A percentile compares a stretch with the other conserved stretches of the same genome.
phyloP scores from a whole-genome alignment of 352 stramenopile species.

The Phytophthora pistaciae region DNA sequence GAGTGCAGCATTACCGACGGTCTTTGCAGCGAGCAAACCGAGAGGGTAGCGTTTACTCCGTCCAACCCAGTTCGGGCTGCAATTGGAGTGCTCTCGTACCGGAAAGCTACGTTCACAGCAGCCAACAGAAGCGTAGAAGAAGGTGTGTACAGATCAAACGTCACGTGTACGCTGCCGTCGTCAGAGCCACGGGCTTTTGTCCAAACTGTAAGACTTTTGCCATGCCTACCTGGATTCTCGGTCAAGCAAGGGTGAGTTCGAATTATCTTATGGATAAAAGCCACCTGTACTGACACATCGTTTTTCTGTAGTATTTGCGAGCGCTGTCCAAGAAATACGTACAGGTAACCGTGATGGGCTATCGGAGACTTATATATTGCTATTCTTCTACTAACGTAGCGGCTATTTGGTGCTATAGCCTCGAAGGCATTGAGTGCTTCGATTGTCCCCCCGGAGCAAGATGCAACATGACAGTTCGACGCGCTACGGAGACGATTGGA shows the following conservation, averaged over 20 bases:
- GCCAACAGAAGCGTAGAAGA: constrained; percentile 29
- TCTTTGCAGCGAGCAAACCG: constrained; percentile 12
- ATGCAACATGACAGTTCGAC: constrained; percentile 63
- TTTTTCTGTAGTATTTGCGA: constrained; percentile 50
- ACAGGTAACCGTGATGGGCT: constrained; percentile 39
- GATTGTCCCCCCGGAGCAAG: constrained; percentile 54
- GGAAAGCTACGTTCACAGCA: constrained; percentile 42
- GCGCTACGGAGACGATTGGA: constrained; percentile 57
- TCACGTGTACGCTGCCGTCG: constrained; percentile 53
- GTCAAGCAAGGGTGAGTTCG: constrained; percentile 48
- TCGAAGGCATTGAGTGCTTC: constrained; percentile 68
- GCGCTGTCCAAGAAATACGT: constrained; percentile 59
- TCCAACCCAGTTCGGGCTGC: constrained; percentile 28
- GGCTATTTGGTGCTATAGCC: constrained; percentile 28
- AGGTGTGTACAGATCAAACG: constrained; percentile 43
- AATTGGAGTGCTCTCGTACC: constrained; percentile 52
- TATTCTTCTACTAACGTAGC: constrained; percentile 1
- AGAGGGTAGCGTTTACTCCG: constrained; percentile 45
- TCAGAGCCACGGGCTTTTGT: constrained; percentile 44
- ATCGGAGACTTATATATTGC: no score
- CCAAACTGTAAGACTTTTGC: constrained; percentile 40
- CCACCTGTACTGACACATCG: neutral
- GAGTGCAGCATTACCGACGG: constrained; percentile 44
- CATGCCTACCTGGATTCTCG: constrained; percentile 56
- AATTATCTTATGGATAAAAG: neutral